Evolutionary conservation across 1,139 yeast species (phyloP), one percentile per base, ranked within the genome.

Genomic region (Sugiyamaella japonica): DNA sequence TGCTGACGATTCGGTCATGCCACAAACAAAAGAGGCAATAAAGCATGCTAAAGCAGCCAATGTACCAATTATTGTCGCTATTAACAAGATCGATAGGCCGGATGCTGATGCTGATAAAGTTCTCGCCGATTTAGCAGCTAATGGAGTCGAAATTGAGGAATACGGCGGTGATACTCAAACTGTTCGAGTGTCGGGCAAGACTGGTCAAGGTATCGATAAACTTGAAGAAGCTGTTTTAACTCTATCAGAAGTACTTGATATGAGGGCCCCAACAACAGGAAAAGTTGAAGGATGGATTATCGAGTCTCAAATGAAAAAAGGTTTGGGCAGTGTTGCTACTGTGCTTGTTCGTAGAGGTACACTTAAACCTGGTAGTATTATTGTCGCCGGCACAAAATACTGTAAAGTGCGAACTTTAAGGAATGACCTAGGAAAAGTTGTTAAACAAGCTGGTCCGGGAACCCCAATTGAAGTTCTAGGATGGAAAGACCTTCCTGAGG

Each of bases 1-100:
- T 0, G 96, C 96, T 1, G 98, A 93, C 70, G 99, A 93, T 71
- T 88, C 97, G 0, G 95, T 95, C 23, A 93, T 87, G 95, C 98
- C 99, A 0, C 99, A 93, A 68, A 95, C 99, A 0, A 79, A 85
- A 43, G 99, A 93, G 70, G 98, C 99, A 1, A 89, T 93, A 56
- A 89, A 88, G 64, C 99, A 95, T 70, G 93, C 96, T 9, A 85
- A 86, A 62, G 83, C 82, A 53, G 84, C 93, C 0, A 88, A 89
- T 1, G 95, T 89, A 23, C 95, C 95, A 0, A 77, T 91, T 61
- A 85, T 93, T 57, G 96, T 93, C 2, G 98, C 98, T 1, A 81
- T 95, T 50, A 93, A 95, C 65, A 93, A 93, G 70, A 87, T 95
- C 64, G 99, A 93, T 69, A 86, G 85, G 63, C 88, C 82, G 0